A percentile compares a stretch with the other conserved stretches of the same genome.
phyloP scores from a whole-genome alignment of 2,329 filamentous ascomycete species.

The Neofusicoccum ribis region DNA sequence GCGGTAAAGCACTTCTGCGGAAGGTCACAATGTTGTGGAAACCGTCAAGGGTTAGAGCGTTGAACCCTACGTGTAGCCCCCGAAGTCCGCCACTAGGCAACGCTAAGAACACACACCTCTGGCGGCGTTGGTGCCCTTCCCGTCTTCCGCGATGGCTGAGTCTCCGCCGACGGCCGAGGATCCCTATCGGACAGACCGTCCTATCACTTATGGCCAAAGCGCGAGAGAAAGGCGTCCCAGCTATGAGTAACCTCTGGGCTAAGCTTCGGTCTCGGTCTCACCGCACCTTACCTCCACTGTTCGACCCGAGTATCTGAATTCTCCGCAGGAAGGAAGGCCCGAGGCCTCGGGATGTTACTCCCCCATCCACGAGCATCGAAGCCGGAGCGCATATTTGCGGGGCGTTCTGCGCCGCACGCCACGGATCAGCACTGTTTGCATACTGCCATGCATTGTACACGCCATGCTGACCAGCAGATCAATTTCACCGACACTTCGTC shows the following conservation, averaged over 20 bases:
- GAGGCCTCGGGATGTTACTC: background rate
- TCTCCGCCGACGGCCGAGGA: background rate
- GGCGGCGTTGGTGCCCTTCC: background rate
- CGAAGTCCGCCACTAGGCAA: background rate
- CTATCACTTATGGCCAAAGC: background rate
- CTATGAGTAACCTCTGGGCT: conserved; percentile 1
- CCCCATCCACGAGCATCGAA: background rate
- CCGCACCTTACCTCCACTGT: background rate
- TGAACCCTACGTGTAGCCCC: background rate
- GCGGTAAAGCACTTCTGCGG: background rate
- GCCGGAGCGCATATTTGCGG: background rate
- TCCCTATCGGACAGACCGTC: background rate
- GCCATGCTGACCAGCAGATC: background rate
- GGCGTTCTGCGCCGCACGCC: background rate
- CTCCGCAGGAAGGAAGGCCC: background rate
- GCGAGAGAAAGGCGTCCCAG: background rate
- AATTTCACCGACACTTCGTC: no score
- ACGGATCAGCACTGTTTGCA: background rate
- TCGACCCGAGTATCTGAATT: background rate
- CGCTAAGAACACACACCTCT: background rate
- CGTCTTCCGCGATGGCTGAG: background rate
- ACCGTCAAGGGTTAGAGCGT: background rate
- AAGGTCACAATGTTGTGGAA: background rate
- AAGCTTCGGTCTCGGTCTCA: background rate
- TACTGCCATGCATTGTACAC: background rate